Conservation (phyloP, 1,284 basidiomycete species). For the Coriolopsis trogii region DNA sequence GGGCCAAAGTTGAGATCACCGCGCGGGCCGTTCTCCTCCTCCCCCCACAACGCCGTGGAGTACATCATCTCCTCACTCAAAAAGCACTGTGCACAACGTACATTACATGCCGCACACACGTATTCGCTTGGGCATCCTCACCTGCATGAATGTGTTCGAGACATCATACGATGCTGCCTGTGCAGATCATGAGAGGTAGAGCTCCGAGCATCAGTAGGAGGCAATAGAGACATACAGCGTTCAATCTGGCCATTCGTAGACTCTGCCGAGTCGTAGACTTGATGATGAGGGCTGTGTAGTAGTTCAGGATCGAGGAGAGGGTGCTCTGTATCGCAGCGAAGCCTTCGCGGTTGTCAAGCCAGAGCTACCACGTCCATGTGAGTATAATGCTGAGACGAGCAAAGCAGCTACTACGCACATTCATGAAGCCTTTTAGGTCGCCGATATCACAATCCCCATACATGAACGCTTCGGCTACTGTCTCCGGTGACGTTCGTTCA, state of each 20-base stretch:
- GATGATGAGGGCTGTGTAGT: neutral
- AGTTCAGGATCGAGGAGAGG: neutral
- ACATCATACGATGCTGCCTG: conserved; percentile 86
- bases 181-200: no score
- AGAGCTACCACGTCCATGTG: neutral
- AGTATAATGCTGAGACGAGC: neutral
- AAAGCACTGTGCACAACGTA: conserved; percentile 77
- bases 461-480: neutral
- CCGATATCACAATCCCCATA: neutral
- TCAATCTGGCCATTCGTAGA: neutral
- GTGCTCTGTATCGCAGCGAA: neutral
- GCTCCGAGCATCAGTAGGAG: no score
- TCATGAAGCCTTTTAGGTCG: neutral
- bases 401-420: neutral
- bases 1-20: conserved; percentile 47
- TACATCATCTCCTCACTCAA: conserved; percentile 89
- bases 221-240: neutral
- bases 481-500: no score
- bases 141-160: conserved; percentile 75
- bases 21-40: conserved; percentile 65
- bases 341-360: neutral
- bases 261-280: neutral
- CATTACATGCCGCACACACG: no score
- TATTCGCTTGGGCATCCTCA: conserved; percentile 27
- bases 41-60: conserved; percentile 78